phyloP scores from a whole-genome alignment of 352 stramenopile genomes.

The Phytophthora sojae region DNA sequence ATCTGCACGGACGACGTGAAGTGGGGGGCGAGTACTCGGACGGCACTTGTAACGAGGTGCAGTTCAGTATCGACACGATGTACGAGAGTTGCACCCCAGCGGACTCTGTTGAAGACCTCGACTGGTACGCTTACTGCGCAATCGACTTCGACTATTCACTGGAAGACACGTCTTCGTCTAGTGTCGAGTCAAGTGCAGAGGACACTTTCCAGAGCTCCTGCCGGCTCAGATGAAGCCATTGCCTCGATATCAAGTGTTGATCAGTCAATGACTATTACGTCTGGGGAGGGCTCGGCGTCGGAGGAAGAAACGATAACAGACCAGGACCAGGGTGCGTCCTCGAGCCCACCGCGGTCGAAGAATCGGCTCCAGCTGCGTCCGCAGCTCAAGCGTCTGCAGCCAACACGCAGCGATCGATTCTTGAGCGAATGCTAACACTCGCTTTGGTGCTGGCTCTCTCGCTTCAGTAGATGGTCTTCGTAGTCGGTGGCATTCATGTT shows the following conservation, averaged over 20 bases:
- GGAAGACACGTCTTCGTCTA: not conserved
- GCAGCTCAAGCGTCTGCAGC: too few relatives aligned
- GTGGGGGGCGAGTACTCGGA: not conserved
- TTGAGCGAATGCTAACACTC: slow-evolving; percentile 13
- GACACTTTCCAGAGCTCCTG: not conserved
- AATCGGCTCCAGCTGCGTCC: not conserved
- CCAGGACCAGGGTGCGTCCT: not conserved
- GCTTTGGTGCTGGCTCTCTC: too few relatives aligned
- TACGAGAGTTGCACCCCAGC: not conserved
- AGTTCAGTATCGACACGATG: not conserved
- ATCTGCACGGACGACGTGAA: not conserved
- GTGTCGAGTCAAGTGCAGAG: not conserved
- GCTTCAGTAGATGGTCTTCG: too few relatives aligned
- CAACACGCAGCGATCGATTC: not conserved
- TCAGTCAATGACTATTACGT: not conserved
- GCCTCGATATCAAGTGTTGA: not conserved
- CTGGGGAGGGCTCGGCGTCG: not conserved
- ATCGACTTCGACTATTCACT: not conserved
- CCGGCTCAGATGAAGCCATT: not conserved
- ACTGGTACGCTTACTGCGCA: not conserved
- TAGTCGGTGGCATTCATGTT: too few relatives aligned
- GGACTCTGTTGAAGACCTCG: not conserved
- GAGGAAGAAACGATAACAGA: not conserved
- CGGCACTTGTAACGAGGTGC: not conserved
- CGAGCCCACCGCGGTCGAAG: not conserved